Percentiles rank a stretch among this genome's conserved stretches.
Conservation (phyloP, 73 alveolate genomes). For the Chromera velia region DNA sequence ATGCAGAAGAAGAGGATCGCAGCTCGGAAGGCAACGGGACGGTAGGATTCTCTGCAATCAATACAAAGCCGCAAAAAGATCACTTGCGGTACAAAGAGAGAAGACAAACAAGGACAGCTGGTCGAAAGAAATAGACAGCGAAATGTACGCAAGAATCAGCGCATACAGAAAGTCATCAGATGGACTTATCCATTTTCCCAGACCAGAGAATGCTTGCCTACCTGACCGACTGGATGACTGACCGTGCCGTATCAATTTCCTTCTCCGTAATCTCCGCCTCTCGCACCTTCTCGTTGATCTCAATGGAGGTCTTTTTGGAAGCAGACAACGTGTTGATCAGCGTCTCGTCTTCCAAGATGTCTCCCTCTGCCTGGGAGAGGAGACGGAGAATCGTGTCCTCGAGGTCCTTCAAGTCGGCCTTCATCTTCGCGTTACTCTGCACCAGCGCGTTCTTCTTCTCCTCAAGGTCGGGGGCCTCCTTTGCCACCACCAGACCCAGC, state of each 20-base stretch:
- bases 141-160: not conserved
- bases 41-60: constrained; percentile 79
- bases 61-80: not conserved
- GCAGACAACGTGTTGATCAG: constrained; percentile 64
- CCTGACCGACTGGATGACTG: too few species aligned
- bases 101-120: not conserved
- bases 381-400: constrained; percentile 38
- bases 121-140: not conserved
- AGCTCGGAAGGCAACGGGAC: constrained; percentile 98
- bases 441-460: constrained; percentile 46
- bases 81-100: not conserved
- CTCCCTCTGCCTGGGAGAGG: constrained; percentile 33
- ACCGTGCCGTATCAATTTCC: constrained; percentile 68
- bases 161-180: too few species aligned
- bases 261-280: constrained; percentile 70
- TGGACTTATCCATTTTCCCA: too few species aligned
- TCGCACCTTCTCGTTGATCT: constrained; percentile 64
- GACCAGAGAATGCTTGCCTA: too few species aligned
- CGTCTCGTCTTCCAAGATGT: constrained; percentile 45
- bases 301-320: constrained; percentile 58
- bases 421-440: constrained; percentile 32
- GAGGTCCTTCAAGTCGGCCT: constrained; percentile 38
- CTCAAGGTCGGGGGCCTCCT: constrained; percentile 70
- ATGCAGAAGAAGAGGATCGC: constrained; percentile 94
- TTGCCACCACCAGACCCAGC: constrained; percentile 94